Base-by-base conservation (phyloP, 208 protist species). In the Naegleria lovaniensis region DNA sequence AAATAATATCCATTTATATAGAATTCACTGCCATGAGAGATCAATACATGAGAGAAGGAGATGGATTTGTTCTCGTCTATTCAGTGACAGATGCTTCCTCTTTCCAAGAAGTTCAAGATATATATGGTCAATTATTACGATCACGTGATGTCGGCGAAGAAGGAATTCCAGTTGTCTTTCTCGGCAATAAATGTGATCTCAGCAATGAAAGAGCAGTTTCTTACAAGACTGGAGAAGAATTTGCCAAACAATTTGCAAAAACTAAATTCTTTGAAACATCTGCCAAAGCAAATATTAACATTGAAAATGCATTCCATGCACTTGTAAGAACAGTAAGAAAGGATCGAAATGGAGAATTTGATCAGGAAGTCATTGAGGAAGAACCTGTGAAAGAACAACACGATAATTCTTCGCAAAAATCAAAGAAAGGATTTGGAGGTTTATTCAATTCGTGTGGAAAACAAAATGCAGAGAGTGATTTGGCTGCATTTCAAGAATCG, bases 121-220 rank as follows among this genome's bases (percentile, higher is more conserved):
- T 97, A 15, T 48, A 67, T 25, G 85, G 95, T 38, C 93, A 96
- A 88, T 86, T 96, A 6, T 16, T 93, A 25, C 92, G 94, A 76
- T 92, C 95, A 5, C 95, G 95, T n/a, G 95, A 96, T 85, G 52
- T 59, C 9, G 55, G 55, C 1, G 55, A 67, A 29, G 92, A 93
- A 41, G 22, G 55, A 16, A 25, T 95, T 22, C 94, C 94, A 79
- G 95, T 96, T 58, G 91, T 96, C 22, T 33, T 96, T 4, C 36
- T 95, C 19, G 95, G 95, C 48, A 96, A 96, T 92, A 96, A 96
- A 88, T 92, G 92, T 86, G 95, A 96, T 93, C 89, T 96, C 38
- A 91, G 95, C 95, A 0, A 95, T 95, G 19, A 91, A 95, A 88
- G 94, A 95, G 85, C 92, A 95, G 39, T 96, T 93, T 79, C 84